Base-by-base conservation (phyloP, 2,329 filamentous ascomycete genomes). In the Apiospora rasikravindrae region DNA sequence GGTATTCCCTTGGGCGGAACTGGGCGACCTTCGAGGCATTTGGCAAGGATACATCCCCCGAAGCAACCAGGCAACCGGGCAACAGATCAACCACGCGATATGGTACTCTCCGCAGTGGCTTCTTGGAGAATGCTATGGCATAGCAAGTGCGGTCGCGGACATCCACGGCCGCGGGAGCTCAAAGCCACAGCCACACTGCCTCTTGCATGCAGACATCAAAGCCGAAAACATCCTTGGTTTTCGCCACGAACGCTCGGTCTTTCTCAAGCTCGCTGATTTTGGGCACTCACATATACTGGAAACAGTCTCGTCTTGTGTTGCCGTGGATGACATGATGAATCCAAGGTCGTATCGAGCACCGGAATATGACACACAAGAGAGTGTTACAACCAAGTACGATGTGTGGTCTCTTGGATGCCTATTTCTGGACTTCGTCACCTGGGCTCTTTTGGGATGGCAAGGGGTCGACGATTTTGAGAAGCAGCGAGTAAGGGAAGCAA, bases 361-460 rank as follows among this genome's bases (percentile, higher is more conserved):
- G 40, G 57, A 57, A 33, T 42, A n/a, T 11, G 70, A 51, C 22
- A 16, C 22, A n/a, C 33, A 51, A 26, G 42, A 70, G 51, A n/a
- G 19, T 5, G 33, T 73, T 1, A 72, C 73, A 8, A 57, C 67
- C 4, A 67, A 45, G 13, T 74, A 69, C 67, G 75, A 76, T 24
- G 67, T 75, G 16, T 76, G 75, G 75, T 40, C 71, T 22, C 44
- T 76, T 6, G 74, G 66, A n/a, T 75, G 75, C 26, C 11, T 75
- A 0, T 75, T 69, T 19, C 40, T 76, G 0, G 74, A 75, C 10
- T 75, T 76, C 53, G 11, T 74, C 4, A 75, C 71, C 4, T 76
- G 75, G 74, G 71, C 72, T 14, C 71, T 76, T 1, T 47, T n/a
- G 8, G 75, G 75, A 1, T 75, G 74, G 73, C 19, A 74, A 2